phyloP scores from a whole-genome alignment of 768 basidiomycete species.

The Lentinus tigrinus region DNA sequence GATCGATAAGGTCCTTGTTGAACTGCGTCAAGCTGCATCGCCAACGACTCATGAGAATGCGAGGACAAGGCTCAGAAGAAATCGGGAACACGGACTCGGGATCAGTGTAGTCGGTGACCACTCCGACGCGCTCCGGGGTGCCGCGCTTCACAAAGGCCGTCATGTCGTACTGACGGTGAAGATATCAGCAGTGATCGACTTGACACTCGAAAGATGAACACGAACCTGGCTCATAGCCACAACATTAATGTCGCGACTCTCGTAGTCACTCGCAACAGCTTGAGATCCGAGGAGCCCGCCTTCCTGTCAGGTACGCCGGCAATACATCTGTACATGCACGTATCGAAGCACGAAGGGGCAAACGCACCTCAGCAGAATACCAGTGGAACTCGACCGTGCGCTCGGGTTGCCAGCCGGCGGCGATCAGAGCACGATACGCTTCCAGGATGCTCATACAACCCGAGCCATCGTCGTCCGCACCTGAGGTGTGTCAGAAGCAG shows the following conservation, averaged over 20 bases:
- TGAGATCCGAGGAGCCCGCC: slow-evolving; percentile 87
- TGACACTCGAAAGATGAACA: background rate
- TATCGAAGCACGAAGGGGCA: background rate
- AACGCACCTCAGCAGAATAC: slow-evolving; percentile 74
- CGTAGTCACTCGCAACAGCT: slow-evolving; percentile 80
- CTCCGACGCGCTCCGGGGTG: slow-evolving; percentile 62
- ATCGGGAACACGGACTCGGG: too few species aligned
- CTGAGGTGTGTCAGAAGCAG: too few species aligned
- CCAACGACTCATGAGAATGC: too few species aligned
- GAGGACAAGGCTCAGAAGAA: too few species aligned
- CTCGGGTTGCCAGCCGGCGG: slow-evolving; percentile 64
- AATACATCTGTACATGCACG: background rate
- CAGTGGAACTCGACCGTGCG: slow-evolving; percentile 78
- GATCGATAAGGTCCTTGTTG: slow-evolving; percentile 73
- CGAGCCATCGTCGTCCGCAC: slow-evolving; percentile 63
- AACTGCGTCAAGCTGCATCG: slow-evolving; percentile 67
- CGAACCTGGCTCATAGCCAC: slow-evolving; percentile 80
- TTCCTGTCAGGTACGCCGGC: too few species aligned
- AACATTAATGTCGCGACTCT: slow-evolving; percentile 59
- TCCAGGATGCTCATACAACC: slow-evolving; percentile 81
- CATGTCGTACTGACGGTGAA: slow-evolving; percentile 81
- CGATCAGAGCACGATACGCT: slow-evolving; percentile 68
- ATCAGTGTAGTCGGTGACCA: slow-evolving; percentile 84
- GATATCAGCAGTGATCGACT: background rate
- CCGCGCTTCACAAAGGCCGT: slow-evolving; percentile 90